Evolutionary conservation across 305 asterid genomes (phyloP), one percentile per base, ranked within the genome.

Genomic region (Solanum hybrid): DNA sequence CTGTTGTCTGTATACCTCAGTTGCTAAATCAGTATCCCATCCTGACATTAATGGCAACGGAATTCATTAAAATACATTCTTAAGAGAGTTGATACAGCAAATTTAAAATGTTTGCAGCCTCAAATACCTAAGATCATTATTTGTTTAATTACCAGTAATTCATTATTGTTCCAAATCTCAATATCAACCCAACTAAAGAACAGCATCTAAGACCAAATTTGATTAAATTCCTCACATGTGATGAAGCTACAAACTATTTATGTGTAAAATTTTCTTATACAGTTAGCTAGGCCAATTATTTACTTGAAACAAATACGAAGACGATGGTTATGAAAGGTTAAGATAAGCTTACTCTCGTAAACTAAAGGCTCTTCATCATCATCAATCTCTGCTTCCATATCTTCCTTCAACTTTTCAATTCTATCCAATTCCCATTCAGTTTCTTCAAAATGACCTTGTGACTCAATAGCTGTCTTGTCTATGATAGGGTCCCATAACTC

Each of bases 1-100:
- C 90, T 95, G 98, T 91, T 96, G 99, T 85, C 95, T 94, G 94
- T 98, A 98, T 34, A 91, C 99, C 93, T 97, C 98, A 92, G 99
- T 95, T 79, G 99, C 99, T 94, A 94, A 95, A 93, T 98, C 99
- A 92, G 99, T 92, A 95, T 98, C 99, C 99, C 99, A 98, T 33
- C 97, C 99, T 98, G 93, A 89, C 26, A 89, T 73, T 38, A 90
- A 90, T 88, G 90, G 91, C 45, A 90, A 90, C 4, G 1, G 41
- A 57, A 81, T n/a, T 76, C 83, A 90, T 89, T 77, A 87, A 89
- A 57, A 29, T 41, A 34, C 72, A n/a, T 38, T 33, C 29, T 61
- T 87, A n/a, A 17, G 31, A 90, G 83, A 26, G n/a, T 36, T 79
- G 7, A 31, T 82, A 87, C 41, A 80, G 81, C 4, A 34, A 7